Evolutionary conservation across 2,329 filamentous ascomycete genomes (phyloP), one percentile per base, ranked within the genome.

Genomic region (Hypoxylon sp.): DNA sequence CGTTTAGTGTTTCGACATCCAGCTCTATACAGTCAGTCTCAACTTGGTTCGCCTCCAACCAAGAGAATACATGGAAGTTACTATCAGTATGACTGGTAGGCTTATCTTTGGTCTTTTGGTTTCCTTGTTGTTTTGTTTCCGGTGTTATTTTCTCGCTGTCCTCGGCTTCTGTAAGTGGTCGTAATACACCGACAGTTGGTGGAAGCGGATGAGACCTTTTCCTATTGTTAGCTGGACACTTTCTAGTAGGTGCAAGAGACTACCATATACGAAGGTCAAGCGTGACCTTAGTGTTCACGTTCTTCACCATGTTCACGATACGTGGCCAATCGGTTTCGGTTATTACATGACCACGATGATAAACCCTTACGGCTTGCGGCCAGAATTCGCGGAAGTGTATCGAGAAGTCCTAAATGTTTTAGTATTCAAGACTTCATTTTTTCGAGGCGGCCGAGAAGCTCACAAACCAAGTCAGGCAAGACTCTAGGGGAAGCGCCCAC

Each of bases 401-500:
- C 15, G 54, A 54, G 62, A 76, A 75, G 3, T 59, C 67, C 74
- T 75, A 44, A 5, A 37, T 2, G 27, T 35, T 32, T 68, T 48
- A 64, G 56, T 21, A 10, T 53, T 17, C 10, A 35, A 2, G 7
- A 1, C 6, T 39, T 50, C 13, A 17, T 0, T 15, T 5, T 5
- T 37, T 1, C 21, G 21, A 48, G 6, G 8, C 24, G 11, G 10
- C 17, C 2, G 6, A 54, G 10, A 15, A 42, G 72, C 74, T 70
- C 50, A 75, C 74, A 69, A 76, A 72, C 73, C 73, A 76, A 24
- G 72, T 75, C 8, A 56, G 60, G 31, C 70, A 74, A n/a, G 67
- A 52, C n/a, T 73, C 65, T 29, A 74, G 42, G 0, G 74, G 68
- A 17, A 76, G 51, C 11, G 68, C 64, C 74, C 72, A 76, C 11